These are phyloP conservation scores for Amaranthus cruentus DNA, from an alignment of 148 eudicot species.

Conservation along the genomic window DNA sequence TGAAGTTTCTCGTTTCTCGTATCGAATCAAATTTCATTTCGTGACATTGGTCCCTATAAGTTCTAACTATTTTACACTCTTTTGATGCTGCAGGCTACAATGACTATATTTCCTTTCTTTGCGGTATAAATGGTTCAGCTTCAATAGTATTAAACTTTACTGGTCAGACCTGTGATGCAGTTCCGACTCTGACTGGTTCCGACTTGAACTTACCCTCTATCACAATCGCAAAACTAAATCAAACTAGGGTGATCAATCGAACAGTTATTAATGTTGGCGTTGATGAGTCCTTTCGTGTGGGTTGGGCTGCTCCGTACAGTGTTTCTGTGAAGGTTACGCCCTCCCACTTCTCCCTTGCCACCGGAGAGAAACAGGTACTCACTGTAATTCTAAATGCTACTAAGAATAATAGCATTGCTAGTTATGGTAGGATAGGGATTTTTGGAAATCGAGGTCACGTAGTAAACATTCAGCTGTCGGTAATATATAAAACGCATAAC, in stretches of 20 bases:
- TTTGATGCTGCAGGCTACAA: constrained; percentile 47
- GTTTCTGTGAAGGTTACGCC: constrained; percentile 70
- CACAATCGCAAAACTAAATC: constrained; percentile 69
- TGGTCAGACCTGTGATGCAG: constrained; percentile 49
- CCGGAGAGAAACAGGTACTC: constrained; percentile 64
- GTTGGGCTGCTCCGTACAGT: constrained; percentile 88
- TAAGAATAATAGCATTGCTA: constrained; percentile 47
- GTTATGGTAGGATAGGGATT: constrained; percentile 87
- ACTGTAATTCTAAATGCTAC: constrained; percentile 50
- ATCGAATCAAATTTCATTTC: too few species aligned
- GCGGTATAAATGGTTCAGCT: constrained; percentile 90
- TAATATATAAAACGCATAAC: constrained; percentile 47
- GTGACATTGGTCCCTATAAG: not conserved
- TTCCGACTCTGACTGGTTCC: constrained; percentile 40
- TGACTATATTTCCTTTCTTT: constrained; percentile 76
- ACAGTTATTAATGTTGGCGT: constrained; percentile 56
- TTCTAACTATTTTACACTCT: not conserved
- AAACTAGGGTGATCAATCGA: constrained; percentile 57
- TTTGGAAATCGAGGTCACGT: constrained; percentile 78
- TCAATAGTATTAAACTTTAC: constrained; percentile 78
- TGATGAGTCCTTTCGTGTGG: constrained; percentile 69
- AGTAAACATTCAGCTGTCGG: constrained; percentile 67
- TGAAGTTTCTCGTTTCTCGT: too few species aligned
- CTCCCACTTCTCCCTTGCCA: constrained; percentile 48
- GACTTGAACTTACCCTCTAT: constrained; percentile 91